phyloP scores from a whole-genome alignment of 225 moss, liverwort and hornwort genomes.

The Bryoerythrophyllum caledonicum region DNA sequence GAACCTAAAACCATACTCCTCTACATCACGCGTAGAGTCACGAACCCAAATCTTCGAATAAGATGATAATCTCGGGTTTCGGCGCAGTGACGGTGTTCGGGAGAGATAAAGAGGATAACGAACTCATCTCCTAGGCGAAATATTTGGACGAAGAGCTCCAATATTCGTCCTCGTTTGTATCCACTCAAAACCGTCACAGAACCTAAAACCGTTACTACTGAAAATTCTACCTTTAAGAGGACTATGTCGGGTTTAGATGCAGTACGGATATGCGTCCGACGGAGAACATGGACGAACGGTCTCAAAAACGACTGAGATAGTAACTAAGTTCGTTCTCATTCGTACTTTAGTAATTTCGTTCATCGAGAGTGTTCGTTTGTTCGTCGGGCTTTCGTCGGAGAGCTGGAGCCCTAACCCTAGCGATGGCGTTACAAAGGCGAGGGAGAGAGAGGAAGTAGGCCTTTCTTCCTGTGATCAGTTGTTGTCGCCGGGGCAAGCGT shows the following conservation, averaged over 20 bases:
- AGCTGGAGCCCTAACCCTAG: background rate
- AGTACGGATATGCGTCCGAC: too few species aligned
- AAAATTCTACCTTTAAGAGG: too few species aligned
- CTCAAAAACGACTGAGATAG: background rate
- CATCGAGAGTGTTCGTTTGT: background rate
- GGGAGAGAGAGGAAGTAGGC: accelerated
- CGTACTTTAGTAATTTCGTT: background rate
- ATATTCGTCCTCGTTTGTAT: too few species aligned
- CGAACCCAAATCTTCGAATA: background rate
- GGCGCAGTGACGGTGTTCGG: background rate
- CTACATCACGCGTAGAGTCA: background rate
- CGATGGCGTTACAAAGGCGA: slow-evolving; percentile 23
- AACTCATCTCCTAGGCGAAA: background rate
- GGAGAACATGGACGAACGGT: too few species aligned
- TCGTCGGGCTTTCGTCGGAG: background rate
- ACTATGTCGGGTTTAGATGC: too few species aligned
- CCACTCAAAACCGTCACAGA: too few species aligned
- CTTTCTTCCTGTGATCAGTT: background rate
- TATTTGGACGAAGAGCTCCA: background rate
- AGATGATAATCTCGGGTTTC: background rate
- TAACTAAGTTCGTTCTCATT: too few species aligned
- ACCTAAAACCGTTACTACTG: too few species aligned
- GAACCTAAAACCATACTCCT: background rate
- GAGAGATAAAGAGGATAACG: slow-evolving; percentile 9
- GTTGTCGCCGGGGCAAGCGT: background rate